These are phyloP conservation scores for Gloeopeniophorella convolvens DNA, from an alignment of 768 basidiomycete genomes.

Conservation along the genomic window DNA sequence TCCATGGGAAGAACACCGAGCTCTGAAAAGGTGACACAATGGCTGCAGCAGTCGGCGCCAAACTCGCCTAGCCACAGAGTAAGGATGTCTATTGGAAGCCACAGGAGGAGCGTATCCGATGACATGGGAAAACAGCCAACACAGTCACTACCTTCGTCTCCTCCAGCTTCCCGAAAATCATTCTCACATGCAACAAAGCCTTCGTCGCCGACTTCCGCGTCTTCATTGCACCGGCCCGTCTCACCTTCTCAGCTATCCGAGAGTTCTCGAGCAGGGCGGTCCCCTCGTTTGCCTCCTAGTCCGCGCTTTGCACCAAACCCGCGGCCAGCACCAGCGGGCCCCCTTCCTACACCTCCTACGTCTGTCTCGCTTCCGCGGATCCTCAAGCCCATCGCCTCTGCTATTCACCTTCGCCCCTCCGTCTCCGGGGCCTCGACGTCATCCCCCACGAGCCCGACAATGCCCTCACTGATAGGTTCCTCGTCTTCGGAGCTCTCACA, in stretches of 20 bases:
- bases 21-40: background rate
- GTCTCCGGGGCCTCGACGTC: background rate
- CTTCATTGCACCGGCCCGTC: background rate
- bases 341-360: background rate
- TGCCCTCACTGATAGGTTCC: constrained; percentile 8
- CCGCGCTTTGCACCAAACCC: background rate
- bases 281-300: background rate
- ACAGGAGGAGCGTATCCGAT: background rate
- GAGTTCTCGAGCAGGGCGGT: background rate
- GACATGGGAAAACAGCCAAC: background rate
- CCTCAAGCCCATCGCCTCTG: background rate
- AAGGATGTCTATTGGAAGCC: background rate
- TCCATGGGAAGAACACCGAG: background rate
- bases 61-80: background rate
- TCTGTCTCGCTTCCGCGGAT: background rate
- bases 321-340: background rate
- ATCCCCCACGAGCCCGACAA: constrained; percentile 11
- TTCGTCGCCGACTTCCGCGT: background rate
- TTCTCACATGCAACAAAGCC: background rate
- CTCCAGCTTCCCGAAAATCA: background rate
- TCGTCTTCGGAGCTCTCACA: constrained; percentile 12
- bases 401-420: background rate
- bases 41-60: background rate
- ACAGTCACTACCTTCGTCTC: background rate
- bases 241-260: background rate